Evolutionary conservation across 495 filamentous ascomycete genomes (phyloP), one percentile per base, ranked within the genome.

Genomic region (Letharia columbiana): DNA sequence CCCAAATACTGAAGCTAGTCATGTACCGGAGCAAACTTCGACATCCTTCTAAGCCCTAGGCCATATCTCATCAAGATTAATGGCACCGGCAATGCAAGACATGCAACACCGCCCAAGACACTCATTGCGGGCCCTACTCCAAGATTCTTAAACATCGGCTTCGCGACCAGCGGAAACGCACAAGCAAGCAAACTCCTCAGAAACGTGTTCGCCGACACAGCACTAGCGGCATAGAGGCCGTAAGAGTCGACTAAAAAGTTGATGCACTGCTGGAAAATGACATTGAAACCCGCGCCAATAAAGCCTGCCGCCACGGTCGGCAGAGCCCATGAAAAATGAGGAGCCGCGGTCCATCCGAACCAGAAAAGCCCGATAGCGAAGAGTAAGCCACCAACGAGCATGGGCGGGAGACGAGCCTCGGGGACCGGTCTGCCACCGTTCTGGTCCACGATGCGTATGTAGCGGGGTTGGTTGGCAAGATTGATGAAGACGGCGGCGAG

Each of bases 371-470:
- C 82, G 1, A 69, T 72, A 0, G 79, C 73, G 60, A 85, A 79
- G 54, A 82, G 71, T 28, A 84, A 39, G 1, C 75, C 81, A 1
- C 82, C 82, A 20, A 80, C 62, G 18, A 77, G 75, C 77, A 85
- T 84, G 0, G 83, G 82, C 9, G 65, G 69, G 52, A 76, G 75
- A 68, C 70, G 72, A 7, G 66, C 80, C 66, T 73, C 83, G 13
- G 67, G 82, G 64, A 63, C 76, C 67, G 9, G 72, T 66, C 31
- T 70, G 68, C 60, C 70, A 68, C 13, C 67, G 56, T 60, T 42
- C 44, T 60, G 52, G 33, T 66, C 56, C 40, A 61, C 64, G 33
- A 61, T 61, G 42, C 57, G 64, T 13, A 61, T 61, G 37, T 66
- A 66, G 20, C 64, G 52, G 37, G 68, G 66, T 62, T 76, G 71